These are phyloP conservation scores for Gautieria morchelliformis DNA, from an alignment of 768 basidiomycete genomes.

Conservation along the genomic window DNA sequence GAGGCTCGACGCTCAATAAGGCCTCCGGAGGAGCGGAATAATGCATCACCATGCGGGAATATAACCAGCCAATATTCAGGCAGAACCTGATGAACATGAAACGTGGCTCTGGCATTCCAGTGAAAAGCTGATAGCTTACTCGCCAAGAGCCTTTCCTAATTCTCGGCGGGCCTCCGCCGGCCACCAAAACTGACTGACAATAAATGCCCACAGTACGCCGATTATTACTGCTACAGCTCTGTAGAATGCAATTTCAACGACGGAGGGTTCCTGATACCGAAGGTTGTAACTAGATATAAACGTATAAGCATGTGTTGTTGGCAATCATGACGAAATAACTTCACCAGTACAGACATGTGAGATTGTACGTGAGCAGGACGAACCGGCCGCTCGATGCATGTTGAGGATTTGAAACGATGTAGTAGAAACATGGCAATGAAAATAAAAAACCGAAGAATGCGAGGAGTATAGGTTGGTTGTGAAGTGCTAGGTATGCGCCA, in stretches of 20 bases:
- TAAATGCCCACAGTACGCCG: conserved; percentile 82
- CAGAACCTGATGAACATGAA: conserved; percentile 54
- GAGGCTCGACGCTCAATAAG: conserved; percentile 9
- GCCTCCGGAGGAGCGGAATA: conserved; percentile 65
- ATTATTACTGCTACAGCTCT: conserved; percentile 73
- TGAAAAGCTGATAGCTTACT: conserved; percentile 38
- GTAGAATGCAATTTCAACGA: conserved; percentile 61
- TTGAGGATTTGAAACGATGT: conserved; percentile 69
- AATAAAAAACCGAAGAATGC: conserved; percentile 82
- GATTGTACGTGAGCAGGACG: conserved; percentile 79
- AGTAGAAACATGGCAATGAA: conserved; percentile 91
- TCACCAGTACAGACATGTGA: conserved; percentile 57
- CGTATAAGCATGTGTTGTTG: background rate
- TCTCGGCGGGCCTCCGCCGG: conserved; percentile 89
- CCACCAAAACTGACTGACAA: conserved; percentile 92
- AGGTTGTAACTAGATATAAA: conserved; percentile 58
- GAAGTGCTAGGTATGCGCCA: conserved; percentile 61
- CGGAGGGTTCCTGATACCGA: conserved; percentile 52
- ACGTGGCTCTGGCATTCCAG: conserved; percentile 3
- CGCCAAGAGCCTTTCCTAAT: conserved; percentile 73
- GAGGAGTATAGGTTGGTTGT: conserved; percentile 63
- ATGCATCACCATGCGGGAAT: conserved; percentile 81
- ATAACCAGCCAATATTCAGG: conserved; percentile 89
- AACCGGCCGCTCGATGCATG: conserved; percentile 72
- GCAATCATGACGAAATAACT: background rate